Percentiles rank a stretch among this genome's conserved stretches.
Conservation (phyloP, 2,329 filamentous ascomycete genomes). For the Pseudocercospora vitis region DNA sequence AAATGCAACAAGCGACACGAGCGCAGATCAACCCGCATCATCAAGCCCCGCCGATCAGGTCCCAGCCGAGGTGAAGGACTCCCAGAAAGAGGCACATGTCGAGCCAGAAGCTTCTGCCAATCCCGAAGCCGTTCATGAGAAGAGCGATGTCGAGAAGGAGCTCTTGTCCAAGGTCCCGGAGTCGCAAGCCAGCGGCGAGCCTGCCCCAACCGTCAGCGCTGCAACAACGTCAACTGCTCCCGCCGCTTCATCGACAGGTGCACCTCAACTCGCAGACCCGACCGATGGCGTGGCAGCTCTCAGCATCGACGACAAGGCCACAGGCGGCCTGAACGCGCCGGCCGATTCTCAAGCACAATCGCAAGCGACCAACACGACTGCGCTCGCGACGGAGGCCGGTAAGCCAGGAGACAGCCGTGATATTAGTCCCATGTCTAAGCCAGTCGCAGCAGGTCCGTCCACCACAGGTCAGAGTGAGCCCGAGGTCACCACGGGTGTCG, state of each 20-base stretch:
- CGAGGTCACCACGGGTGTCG: conserved; percentile 43
- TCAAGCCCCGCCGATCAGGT: conserved; percentile 26
- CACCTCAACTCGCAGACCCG: conserved; percentile 34
- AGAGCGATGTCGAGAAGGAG: conserved; percentile 72
- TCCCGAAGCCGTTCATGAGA: conserved; percentile 68
- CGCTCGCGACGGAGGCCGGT: conserved; percentile 15
- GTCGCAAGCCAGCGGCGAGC: conserved; percentile 45
- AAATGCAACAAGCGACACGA: conserved; percentile 20
- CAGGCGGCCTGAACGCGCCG: conserved; percentile 40
- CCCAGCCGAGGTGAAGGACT: conserved; percentile 32
- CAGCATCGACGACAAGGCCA: conserved; percentile 31
- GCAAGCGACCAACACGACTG: conserved; percentile 13
- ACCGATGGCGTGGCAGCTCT: conserved; percentile 29
- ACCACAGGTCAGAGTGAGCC: conserved; percentile 40
- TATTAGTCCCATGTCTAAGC: conserved; percentile 44
- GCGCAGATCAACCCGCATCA: neutral
- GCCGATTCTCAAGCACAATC: conserved; percentile 29
- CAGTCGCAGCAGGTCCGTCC: conserved; percentile 26
- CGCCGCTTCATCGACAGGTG: conserved; percentile 26
- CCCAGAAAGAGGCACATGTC: conserved; percentile 39
- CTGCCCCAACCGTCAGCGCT: conserved; percentile 45
- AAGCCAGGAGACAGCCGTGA: conserved; percentile 40
- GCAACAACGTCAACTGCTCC: conserved; percentile 40
- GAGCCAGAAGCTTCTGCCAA: conserved; percentile 71
- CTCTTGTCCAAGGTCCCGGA: conserved; percentile 61